Evolutionary conservation across 2,329 filamentous ascomycete species (phyloP).

Genomic region (Fusarium kyushuense): DNA sequence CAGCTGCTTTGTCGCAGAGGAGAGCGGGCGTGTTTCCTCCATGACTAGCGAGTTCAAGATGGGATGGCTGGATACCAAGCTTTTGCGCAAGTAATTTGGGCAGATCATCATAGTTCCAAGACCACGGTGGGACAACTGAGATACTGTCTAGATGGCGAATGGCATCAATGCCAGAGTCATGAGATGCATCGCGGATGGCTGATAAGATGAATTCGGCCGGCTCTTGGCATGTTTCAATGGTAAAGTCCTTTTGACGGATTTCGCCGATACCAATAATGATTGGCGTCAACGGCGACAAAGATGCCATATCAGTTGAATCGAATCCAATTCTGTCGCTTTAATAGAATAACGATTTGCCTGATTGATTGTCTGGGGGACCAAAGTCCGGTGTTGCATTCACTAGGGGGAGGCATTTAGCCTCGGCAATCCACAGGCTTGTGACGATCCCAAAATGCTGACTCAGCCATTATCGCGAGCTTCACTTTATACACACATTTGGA

Average conservation of each 20-base stretch:
- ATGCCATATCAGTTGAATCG: neutral
- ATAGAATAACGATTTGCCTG: too few species aligned
- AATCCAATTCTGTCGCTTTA: too few species aligned
- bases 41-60: slow-evolving; percentile 66
- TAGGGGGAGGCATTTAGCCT: neutral
- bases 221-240: slow-evolving; percentile 63
- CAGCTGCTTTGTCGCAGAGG: slow-evolving; percentile 72
- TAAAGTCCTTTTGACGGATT: slow-evolving; percentile 67
- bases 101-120: slow-evolving; percentile 72
- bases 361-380: too few species aligned
- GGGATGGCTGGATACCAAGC: slow-evolving; percentile 60
- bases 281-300: slow-evolving; percentile 50
- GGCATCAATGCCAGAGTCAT: slow-evolving; percentile 55
- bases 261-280: slow-evolving; percentile 74
- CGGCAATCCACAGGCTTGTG: neutral
- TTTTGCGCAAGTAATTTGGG: slow-evolving; percentile 64
- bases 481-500: too few species aligned
- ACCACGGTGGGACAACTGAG: slow-evolving; percentile 72
- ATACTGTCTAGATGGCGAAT: slow-evolving; percentile 64
- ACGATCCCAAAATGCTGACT: neutral
- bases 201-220: slow-evolving; percentile 69
- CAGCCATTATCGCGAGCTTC: neutral
- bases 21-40: slow-evolving; percentile 73
- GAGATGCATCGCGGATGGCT: slow-evolving; percentile 64
- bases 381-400: neutral